Conservation (phyloP, 164 flowering plant species). For the Nelumbo lutea region DNA sequence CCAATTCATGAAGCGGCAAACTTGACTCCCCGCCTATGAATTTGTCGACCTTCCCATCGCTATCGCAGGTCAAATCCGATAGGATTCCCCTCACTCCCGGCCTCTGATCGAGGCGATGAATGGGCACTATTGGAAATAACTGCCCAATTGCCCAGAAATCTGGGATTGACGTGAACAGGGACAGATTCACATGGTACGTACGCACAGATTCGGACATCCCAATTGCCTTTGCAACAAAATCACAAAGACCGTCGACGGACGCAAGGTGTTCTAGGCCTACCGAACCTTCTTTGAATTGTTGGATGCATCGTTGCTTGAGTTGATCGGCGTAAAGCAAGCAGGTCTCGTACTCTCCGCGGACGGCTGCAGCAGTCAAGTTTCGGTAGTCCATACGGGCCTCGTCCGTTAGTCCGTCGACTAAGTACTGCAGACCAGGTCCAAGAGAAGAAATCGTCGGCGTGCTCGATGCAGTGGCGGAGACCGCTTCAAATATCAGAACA, state of each 20-base stretch:
- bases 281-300: constrained; percentile 84
- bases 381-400: constrained; percentile 59
- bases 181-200: constrained; percentile 85
- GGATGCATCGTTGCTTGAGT: constrained; percentile 71
- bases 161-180: constrained; percentile 88
- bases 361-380: constrained; percentile 48
- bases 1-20: constrained; percentile 79
- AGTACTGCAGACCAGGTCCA: constrained; percentile 22
- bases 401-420: constrained; percentile 46
- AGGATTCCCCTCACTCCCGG: constrained; percentile 67
- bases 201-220: constrained; percentile 52
- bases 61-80: constrained; percentile 95
- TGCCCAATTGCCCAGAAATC: constrained; percentile 97
- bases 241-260: constrained; percentile 75
- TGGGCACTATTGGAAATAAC: constrained; percentile 87
- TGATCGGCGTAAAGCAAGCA: constrained; percentile 66
- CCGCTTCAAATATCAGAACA: constrained; percentile 76
- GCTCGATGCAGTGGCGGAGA: constrained; percentile 34
- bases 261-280: constrained; percentile 80
- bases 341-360: constrained; percentile 50
- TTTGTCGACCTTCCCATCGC: constrained; percentile 91
- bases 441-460: constrained; percentile 21
- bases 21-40: constrained; percentile 88
- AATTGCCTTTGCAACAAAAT: constrained; percentile 41
- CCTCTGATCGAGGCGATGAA: constrained; percentile 69